These are phyloP conservation scores for Fusarium proliferatum DNA, from an alignment of 2,329 filamentous ascomycete genomes.

Conservation along the genomic window DNA sequence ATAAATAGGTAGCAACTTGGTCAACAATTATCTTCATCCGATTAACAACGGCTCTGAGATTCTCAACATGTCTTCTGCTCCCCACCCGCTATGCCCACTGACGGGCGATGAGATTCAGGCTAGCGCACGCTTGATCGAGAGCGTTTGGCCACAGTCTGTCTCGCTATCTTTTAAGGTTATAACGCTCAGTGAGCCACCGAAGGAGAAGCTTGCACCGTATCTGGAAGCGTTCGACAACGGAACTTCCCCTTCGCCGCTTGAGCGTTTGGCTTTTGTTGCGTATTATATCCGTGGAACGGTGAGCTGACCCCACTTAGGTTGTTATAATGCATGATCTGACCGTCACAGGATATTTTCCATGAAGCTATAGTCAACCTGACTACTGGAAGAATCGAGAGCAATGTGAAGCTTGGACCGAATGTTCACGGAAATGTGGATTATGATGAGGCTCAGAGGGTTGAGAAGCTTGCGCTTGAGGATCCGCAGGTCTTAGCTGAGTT, in stretches of 20 bases:
- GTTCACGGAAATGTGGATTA: constrained; percentile 32
- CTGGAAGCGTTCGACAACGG: constrained; percentile 20
- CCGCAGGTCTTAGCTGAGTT: constrained; percentile 28
- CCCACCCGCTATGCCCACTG: constrained; percentile 32
- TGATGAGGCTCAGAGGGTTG: constrained; percentile 30
- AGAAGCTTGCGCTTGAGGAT: constrained; percentile 30
- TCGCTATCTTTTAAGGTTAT: constrained; percentile 36
- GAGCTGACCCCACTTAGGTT: not conserved
- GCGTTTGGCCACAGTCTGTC: constrained; percentile 24
- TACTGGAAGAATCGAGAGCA: constrained; percentile 23
- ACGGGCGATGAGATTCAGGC: constrained; percentile 29
- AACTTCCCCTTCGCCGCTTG: not conserved
- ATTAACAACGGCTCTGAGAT: not conserved
- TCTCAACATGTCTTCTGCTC: not conserved
- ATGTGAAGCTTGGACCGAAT: constrained; percentile 32
- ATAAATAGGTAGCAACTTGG: constrained; percentile 14
- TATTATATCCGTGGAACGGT: constrained; percentile 35
- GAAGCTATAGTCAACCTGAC: constrained; percentile 34
- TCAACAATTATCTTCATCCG: not conserved
- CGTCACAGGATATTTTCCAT: constrained; percentile 27
- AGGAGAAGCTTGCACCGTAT: constrained; percentile 27
- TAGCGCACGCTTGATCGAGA: constrained; percentile 24
- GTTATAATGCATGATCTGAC: not conserved
- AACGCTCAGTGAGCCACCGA: constrained; percentile 33
- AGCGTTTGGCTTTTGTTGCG: constrained; percentile 30